Conservation (phyloP, 164 flowering plant genomes). For the Saururus chinensis region DNA sequence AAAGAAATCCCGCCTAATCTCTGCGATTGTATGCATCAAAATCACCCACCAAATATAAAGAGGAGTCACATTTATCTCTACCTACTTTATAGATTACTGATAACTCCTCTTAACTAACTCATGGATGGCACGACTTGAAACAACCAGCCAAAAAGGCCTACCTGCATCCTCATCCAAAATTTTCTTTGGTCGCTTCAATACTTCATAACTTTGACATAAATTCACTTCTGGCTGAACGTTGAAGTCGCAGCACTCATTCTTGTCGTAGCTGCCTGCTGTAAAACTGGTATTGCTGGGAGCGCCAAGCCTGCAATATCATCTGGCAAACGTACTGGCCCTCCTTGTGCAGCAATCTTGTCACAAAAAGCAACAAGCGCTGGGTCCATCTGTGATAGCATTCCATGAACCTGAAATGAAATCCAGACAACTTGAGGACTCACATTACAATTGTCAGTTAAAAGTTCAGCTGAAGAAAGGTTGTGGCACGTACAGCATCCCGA, state of each 20-base stretch:
- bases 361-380: conserved; percentile 80
- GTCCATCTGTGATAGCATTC: conserved; percentile 97
- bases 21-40: no score
- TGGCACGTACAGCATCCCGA: conserved; percentile 73
- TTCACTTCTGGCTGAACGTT: conserved; percentile 90
- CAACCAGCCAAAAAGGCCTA: conserved; percentile 12
- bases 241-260: conserved; percentile 93
- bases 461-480: not conserved
- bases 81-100: not conserved
- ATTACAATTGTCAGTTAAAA: no score
- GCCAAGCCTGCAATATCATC: conserved; percentile 41
- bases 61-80: no score
- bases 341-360: conserved; percentile 90
- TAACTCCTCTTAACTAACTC: not conserved
- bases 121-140: not conserved
- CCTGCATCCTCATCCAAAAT: conserved; percentile 54
- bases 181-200: conserved; percentile 60
- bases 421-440: not conserved
- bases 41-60: no score
- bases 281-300: conserved; percentile 51
- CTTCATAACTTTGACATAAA: conserved; percentile 72
- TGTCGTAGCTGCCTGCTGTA: conserved; percentile 56
- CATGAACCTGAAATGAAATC: conserved; percentile 60
- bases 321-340: conserved; percentile 70
- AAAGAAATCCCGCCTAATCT: no score